These are phyloP conservation scores for Aspergillus coremiiformis DNA, from an alignment of 495 filamentous ascomycete species.

Conservation along the genomic window DNA sequence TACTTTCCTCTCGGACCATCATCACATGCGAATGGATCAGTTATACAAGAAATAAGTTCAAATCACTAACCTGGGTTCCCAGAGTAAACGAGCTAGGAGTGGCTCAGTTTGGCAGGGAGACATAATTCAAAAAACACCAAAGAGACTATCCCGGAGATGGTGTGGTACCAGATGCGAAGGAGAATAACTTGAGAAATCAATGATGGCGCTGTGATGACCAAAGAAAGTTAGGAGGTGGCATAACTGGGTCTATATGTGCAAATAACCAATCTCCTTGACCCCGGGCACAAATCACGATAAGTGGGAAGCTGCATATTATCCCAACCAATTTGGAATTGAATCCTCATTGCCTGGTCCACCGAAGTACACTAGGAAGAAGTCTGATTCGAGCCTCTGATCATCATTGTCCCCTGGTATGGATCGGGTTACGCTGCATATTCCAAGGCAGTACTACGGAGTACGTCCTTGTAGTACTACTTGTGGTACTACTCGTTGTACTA, in stretches of 20 bases:
- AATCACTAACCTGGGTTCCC: conserved; percentile 37
- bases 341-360: neutral
- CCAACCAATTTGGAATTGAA: neutral
- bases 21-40: neutral
- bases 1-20: neutral
- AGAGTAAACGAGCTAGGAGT: conserved; percentile 27
- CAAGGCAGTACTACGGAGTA: neutral
- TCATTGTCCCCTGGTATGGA: neutral
- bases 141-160: neutral
- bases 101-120: conserved; percentile 12
- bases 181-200: neutral
- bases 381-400: neutral
- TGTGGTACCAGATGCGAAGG: neutral
- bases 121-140: conserved; percentile 5
- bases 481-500: too few relatives aligned
- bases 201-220: neutral
- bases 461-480: too few relatives aligned
- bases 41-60: neutral
- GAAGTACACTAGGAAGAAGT: neutral
- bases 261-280: neutral
- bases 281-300: neutral
- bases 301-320: conserved; percentile 8
- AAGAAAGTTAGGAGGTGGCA: neutral
- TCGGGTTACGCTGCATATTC: conserved; percentile 1
- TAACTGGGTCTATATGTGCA: neutral